Evolutionary conservation across 257 asterid species (phyloP).

Genomic region (Gentiana dahurica): DNA sequence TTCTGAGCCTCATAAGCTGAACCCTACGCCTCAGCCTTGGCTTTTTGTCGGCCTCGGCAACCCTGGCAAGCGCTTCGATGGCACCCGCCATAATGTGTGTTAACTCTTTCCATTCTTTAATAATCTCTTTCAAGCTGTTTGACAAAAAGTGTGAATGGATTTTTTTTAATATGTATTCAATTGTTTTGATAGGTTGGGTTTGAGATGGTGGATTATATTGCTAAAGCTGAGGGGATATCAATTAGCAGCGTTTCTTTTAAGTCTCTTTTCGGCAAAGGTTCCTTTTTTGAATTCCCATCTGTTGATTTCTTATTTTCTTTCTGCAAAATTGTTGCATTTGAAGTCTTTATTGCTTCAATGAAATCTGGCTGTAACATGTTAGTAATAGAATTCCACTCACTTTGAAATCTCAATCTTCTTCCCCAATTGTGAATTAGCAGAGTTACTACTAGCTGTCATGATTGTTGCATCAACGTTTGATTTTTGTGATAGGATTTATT

Average conservation of each 20-base stretch:
- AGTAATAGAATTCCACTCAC: too few species aligned
- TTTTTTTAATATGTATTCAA: not conserved
- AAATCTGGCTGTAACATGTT: too few species aligned
- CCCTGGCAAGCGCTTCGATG: constrained; percentile 74
- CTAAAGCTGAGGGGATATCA: constrained; percentile 81
- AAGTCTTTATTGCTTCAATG: too few species aligned
- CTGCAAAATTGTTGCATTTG: not conserved
- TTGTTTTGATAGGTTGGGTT: constrained; percentile 60
- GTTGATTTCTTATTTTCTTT: not conserved
- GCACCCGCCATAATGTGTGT: constrained; percentile 84
- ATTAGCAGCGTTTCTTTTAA: constrained; percentile 62
- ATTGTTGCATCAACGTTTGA: not conserved
- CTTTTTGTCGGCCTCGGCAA: constrained; percentile 97
- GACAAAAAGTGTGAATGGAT: not conserved
- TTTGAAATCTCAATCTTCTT: not conserved
- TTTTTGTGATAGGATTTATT: constrained; percentile 44
- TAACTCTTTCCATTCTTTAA: not conserved
- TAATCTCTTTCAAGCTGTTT: not conserved
- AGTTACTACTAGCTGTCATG: not conserved
- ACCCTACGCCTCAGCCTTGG: constrained; percentile 60
- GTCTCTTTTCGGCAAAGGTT: constrained; percentile 87
- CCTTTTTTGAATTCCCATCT: not conserved
- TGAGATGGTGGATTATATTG: constrained; percentile 80
- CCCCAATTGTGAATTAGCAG: not conserved
- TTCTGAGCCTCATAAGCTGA: constrained; percentile 14